Evolutionary conservation across 2,329 filamentous ascomycete genomes (phyloP).

Genomic region (Dactylellina sp.): DNA sequence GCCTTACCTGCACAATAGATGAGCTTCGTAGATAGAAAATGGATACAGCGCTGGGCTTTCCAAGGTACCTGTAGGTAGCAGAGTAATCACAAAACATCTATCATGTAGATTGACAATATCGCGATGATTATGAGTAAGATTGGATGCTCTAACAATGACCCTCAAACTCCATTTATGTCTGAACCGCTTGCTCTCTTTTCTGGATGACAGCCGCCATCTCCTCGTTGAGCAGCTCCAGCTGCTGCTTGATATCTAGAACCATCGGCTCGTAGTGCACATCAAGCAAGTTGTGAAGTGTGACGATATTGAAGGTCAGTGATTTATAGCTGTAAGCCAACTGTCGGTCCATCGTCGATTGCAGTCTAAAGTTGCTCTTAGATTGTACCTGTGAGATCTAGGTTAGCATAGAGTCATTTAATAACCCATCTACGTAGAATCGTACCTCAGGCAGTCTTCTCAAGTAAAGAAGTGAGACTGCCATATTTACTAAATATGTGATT

Average conservation of each 20-base stretch:
- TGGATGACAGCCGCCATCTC: slow-evolving; percentile 43
- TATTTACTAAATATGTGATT: slow-evolving; percentile 43
- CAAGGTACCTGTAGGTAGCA: too few relatives aligned
- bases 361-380: slow-evolving; percentile 38
- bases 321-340: slow-evolving; percentile 47
- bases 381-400: slow-evolving; percentile 26
- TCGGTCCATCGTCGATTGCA: slow-evolving; percentile 49
- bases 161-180: slow-evolving; percentile 2
- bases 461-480: slow-evolving; percentile 47
- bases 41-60: too few relatives aligned
- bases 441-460: slow-evolving; percentile 50
- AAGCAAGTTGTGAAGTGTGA: slow-evolving; percentile 36
- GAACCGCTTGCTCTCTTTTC: slow-evolving; percentile 43
- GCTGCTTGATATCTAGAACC: slow-evolving; percentile 31
- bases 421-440: not conserved
- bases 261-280: slow-evolving; percentile 42
- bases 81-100: not conserved
- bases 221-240: slow-evolving; percentile 45
- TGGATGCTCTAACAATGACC: slow-evolving; percentile 1
- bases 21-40: not conserved
- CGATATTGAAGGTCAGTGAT: slow-evolving; percentile 47
- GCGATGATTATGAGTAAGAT: not conserved
- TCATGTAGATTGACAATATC: not conserved
- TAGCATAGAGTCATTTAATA: not conserved
- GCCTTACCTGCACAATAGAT: slow-evolving; percentile 34